These are phyloP conservation scores for Teratosphaeriaceae sp. DNA, from an alignment of 2,329 filamentous ascomycete species.

Conservation along the genomic window DNA sequence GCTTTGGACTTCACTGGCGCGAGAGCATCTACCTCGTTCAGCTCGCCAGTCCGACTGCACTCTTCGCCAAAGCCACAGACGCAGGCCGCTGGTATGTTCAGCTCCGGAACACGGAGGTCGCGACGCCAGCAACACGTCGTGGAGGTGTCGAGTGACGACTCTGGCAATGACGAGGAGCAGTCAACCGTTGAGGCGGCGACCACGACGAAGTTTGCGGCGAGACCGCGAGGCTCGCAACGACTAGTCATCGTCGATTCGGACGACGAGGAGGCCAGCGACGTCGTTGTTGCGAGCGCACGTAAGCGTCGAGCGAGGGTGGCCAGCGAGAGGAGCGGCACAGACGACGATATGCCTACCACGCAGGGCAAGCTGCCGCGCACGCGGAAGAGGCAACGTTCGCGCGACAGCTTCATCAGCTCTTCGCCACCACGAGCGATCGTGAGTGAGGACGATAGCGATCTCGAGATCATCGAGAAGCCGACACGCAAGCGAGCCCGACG, in stretches of 20 bases:
- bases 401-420: constrained; percentile 21
- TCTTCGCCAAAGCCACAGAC: constrained; percentile 14
- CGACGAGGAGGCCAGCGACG: constrained; percentile 7
- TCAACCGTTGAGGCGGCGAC: constrained; percentile 3
- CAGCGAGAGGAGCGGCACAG: constrained; percentile 16
- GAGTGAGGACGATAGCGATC: constrained; percentile 26
- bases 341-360: constrained; percentile 27
- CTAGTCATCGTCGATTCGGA: constrained; percentile 9
- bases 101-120: constrained; percentile 13
- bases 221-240: constrained; percentile 8
- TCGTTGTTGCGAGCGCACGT: background rate
- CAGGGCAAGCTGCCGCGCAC: constrained; percentile 19
- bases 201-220: background rate
- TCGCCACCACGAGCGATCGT: constrained; percentile 16
- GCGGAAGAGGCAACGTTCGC: constrained; percentile 10
- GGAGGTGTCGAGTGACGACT: constrained; percentile 20
- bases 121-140: constrained; percentile 7
- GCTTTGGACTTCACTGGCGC: constrained; percentile 25
- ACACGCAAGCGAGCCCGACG: constrained; percentile 12
- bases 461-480: constrained; percentile 16
- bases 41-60: constrained; percentile 16
- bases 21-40: constrained; percentile 17
- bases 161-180: constrained; percentile 13
- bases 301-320: background rate
- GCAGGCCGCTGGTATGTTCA: constrained; percentile 22